Conservation (phyloP, 208 protist species). For the Entamoeba moshkovskii region DNA sequence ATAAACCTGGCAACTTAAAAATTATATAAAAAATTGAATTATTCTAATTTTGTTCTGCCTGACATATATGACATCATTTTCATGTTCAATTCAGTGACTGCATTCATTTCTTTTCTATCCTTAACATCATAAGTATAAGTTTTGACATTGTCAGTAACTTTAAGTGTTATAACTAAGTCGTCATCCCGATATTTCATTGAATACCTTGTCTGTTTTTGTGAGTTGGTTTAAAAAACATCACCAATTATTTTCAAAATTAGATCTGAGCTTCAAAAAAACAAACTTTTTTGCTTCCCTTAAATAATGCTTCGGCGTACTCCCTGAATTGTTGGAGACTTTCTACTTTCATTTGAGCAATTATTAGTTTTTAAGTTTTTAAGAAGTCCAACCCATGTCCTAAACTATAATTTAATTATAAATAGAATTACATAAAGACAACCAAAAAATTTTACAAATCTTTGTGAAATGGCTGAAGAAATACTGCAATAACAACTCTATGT, state of each 20-base stretch:
- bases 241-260: not conserved
- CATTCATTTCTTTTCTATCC: not conserved
- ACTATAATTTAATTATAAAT: no score
- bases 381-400: no score
- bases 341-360: not conserved
- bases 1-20: no score
- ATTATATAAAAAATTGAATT: not conserved
- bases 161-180: not conserved
- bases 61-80: not conserved
- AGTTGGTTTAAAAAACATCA: no score
- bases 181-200: not conserved
- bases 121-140: not conserved
- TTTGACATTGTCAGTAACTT: not conserved
- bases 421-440: no score
- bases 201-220: not conserved
- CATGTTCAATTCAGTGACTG: not conserved
- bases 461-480: no score
- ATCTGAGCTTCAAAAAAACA: not conserved
- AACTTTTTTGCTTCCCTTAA: not conserved
- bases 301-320: not conserved
- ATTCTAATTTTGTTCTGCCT: not conserved
- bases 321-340: not conserved
- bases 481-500: no score
- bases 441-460: no score
- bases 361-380: no score